Evolutionary conservation across 1,139 yeast genomes (phyloP).

Genomic region (Sugiyamaella grinbergsii): DNA sequence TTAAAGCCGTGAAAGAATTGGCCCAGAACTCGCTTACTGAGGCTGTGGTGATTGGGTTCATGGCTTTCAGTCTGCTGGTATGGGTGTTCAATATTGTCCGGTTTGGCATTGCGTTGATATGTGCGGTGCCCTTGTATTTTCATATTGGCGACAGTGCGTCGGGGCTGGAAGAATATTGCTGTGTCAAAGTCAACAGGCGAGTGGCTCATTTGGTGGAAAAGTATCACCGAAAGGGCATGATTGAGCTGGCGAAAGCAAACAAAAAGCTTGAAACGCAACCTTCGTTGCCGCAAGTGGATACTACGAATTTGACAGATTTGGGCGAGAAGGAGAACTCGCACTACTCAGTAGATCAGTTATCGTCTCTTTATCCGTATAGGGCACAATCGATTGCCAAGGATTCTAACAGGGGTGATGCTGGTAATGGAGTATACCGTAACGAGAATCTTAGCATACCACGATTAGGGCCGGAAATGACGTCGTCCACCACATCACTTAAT

Average conservation of each 20-base stretch:
- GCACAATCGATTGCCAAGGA: not conserved
- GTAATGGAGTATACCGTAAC: not conserved
- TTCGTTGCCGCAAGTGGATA: constrained; percentile 28
- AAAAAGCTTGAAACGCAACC: constrained; percentile 29
- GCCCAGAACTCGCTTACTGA: constrained; percentile 64
- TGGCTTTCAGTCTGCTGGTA: constrained; percentile 73
- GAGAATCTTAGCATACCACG: not conserved
- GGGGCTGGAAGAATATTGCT: constrained; percentile 61
- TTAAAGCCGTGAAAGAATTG: constrained; percentile 56
- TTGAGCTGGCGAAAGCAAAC: constrained; percentile 35
- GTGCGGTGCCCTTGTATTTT: constrained; percentile 57
- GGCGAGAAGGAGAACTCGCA: constrained; percentile 1
- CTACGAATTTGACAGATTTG: too few species aligned
- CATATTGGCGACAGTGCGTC: constrained; percentile 46
- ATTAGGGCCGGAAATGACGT: not conserved
- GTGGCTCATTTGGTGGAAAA: constrained; percentile 55
- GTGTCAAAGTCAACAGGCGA: constrained; percentile 55
- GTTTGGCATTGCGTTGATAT: constrained; percentile 58
- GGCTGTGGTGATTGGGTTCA: constrained; percentile 70
- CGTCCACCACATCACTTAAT: constrained; percentile 9
- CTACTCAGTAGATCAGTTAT: constrained; percentile 14
- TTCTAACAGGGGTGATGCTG: not conserved
- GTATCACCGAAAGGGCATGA: constrained; percentile 46
- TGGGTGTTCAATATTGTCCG: constrained; percentile 71
- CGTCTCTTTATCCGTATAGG: not conserved